Conservation (phyloP, 352 stramenopile species). For the Phytophthora constricta region DNA sequence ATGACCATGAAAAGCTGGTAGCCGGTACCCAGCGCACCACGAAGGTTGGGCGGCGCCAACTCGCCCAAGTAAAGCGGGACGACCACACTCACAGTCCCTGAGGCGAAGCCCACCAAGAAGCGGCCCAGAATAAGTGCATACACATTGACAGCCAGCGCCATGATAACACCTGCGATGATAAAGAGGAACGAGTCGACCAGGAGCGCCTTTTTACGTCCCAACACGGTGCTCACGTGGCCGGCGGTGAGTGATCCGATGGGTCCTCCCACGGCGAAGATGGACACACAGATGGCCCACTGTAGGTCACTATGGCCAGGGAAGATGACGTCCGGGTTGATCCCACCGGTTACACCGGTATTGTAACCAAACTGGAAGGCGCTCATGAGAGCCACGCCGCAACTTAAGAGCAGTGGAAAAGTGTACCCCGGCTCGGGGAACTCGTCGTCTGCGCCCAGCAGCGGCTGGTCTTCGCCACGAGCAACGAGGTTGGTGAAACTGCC, state of each 20-base stretch:
- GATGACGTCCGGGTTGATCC: constrained; percentile 64
- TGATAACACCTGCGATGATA: constrained; percentile 62
- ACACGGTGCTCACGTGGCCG: constrained; percentile 55
- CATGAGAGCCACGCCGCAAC: constrained; percentile 74
- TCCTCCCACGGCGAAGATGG: constrained; percentile 68
- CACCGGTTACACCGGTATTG: constrained; percentile 76
- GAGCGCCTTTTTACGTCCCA: constrained; percentile 70
- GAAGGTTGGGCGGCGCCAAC: constrained; percentile 73
- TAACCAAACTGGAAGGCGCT: constrained; percentile 78
- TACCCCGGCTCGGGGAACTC: constrained; percentile 74
- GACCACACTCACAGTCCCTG: constrained; percentile 73
- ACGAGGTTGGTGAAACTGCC: constrained; percentile 64
- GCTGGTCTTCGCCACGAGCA: constrained; percentile 72
- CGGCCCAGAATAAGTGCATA: constrained; percentile 75
- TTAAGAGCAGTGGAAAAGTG: constrained; percentile 67
- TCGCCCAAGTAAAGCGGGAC: constrained; percentile 78
- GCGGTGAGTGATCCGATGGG: constrained; percentile 71
- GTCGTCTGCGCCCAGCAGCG: constrained; percentile 57
- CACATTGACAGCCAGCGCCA: constrained; percentile 70
- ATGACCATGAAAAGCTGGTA: constrained; percentile 81
- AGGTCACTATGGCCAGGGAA: constrained; percentile 71
- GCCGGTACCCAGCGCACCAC: constrained; percentile 70
- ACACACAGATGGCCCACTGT: constrained; percentile 73
- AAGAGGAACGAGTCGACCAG: constrained; percentile 71
- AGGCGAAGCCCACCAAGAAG: constrained; percentile 75